phyloP scores from a whole-genome alignment of 495 filamentous ascomycete genomes.

The Penicillium cinerascens region DNA sequence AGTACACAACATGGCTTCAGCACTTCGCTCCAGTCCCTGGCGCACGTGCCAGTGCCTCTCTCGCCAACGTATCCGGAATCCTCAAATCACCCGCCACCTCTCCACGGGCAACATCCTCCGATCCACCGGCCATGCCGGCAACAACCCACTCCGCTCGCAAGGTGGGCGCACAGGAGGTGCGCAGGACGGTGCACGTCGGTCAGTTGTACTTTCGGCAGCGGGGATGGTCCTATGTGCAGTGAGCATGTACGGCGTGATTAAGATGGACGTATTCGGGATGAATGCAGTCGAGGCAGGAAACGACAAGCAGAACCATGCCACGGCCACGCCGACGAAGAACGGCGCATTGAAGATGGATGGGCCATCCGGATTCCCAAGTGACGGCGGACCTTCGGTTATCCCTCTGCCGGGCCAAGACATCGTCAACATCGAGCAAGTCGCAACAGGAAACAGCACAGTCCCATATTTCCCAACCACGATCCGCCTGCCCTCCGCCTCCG shows the following conservation, averaged over 20 bases:
- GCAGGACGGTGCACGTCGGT: constrained; percentile 28
- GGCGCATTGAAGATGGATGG: constrained; percentile 38
- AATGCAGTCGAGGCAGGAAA: constrained; percentile 13
- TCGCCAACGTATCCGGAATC: constrained; percentile 21
- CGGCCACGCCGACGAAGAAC: constrained; percentile 3
- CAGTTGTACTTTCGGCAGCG: constrained; percentile 32
- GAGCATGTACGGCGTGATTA: constrained; percentile 39
- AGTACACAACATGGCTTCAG: constrained; percentile 22
- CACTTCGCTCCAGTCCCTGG: constrained; percentile 27
- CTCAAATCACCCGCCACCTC: constrained; percentile 18
- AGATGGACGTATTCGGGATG: constrained; percentile 38
- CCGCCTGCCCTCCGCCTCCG: constrained; percentile 48
- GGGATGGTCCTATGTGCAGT: constrained; percentile 35
- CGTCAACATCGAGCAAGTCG: constrained; percentile 56
- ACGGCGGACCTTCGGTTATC: constrained; percentile 36
- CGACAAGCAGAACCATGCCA: constrained; percentile 5
- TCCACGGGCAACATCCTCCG: constrained; percentile 28
- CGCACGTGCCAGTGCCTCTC: constrained; percentile 35
- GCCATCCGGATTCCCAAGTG: constrained; percentile 33
- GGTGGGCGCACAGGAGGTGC: constrained; percentile 10
- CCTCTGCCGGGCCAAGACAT: constrained; percentile 49
- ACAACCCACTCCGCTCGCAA: constrained; percentile 30
- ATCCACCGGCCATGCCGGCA: constrained; percentile 17
- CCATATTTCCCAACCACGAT: constrained; percentile 78
- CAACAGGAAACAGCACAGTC: constrained; percentile 78